These are phyloP conservation scores for Cantharellus cinnabarinus DNA, from an alignment of 768 basidiomycete genomes.

Conservation along the genomic window DNA sequence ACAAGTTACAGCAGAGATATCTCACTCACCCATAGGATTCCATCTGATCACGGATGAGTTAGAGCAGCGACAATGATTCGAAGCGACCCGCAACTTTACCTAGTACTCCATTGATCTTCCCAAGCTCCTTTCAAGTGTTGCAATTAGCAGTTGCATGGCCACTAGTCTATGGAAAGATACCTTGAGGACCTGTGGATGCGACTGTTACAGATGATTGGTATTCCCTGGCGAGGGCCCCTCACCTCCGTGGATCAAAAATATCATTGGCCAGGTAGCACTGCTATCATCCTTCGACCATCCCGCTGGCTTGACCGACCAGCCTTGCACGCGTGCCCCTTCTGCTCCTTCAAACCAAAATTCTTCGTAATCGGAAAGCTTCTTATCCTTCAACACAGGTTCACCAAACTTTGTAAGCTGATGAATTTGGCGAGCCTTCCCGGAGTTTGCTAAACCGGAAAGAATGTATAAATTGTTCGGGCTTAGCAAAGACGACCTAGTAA, in stretches of 20 bases:
- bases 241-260: conserved; percentile 69
- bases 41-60: conserved; percentile 24
- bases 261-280: conserved; percentile 45
- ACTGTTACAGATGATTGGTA: conserved; percentile 25
- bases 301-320: conserved; percentile 64
- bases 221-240: not conserved
- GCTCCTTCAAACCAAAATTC: conserved; percentile 86
- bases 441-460: conserved; percentile 24
- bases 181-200: not conserved
- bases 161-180: not conserved
- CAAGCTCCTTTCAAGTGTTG: conserved; percentile 34
- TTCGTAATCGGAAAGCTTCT: conserved; percentile 41
- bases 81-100: conserved; percentile 65
- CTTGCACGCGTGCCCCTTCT: conserved; percentile 52
- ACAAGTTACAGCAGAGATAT: not conserved
- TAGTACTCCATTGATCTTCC: conserved; percentile 78
- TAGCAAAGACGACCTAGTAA: conserved; percentile 53
- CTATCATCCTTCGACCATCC: conserved; percentile 45
- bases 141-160: not conserved
- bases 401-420: conserved; percentile 49
- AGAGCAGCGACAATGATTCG: not conserved
- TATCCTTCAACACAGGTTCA: conserved; percentile 31
- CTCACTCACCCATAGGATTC: conserved; percentile 56
- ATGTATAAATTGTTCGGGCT: conserved; percentile 66
- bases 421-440: conserved; percentile 21